phyloP scores from a whole-genome alignment of 495 filamentous ascomycete species.

The Aspergillus leporis region DNA sequence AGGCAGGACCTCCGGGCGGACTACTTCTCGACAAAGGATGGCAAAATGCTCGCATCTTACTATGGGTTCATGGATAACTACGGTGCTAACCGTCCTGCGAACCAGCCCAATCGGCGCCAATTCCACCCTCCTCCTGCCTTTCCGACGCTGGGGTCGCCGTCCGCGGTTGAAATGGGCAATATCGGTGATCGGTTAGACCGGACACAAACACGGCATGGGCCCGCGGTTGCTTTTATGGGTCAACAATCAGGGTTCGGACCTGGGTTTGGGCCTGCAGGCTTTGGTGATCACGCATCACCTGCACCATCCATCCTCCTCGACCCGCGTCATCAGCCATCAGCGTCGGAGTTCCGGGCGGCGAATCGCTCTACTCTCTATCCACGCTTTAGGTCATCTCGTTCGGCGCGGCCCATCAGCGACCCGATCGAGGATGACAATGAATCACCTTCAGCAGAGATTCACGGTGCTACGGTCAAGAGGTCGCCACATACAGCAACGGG shows the following conservation, averaged over 20 bases:
- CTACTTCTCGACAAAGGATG: slow-evolving; percentile 92
- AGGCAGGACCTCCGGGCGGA: slow-evolving; percentile 74
- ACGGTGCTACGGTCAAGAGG: slow-evolving; percentile 24
- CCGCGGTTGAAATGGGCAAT: slow-evolving; percentile 47
- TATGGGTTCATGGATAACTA: slow-evolving; percentile 93
- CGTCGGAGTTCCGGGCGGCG: slow-evolving; percentile 48
- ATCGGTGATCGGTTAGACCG: slow-evolving; percentile 51
- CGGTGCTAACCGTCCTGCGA: slow-evolving; percentile 59
- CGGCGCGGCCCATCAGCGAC: slow-evolving; percentile 32
- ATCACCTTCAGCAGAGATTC: slow-evolving; percentile 25
- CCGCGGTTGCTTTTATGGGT: slow-evolving; percentile 26
- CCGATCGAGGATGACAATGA: slow-evolving; percentile 50
- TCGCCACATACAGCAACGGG: slow-evolving; percentile 28
- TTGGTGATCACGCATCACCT: slow-evolving; percentile 38
- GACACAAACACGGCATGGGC: slow-evolving; percentile 34
- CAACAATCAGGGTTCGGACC: slow-evolving; percentile 21
- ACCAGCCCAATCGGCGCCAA: slow-evolving; percentile 45
- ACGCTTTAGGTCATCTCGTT: slow-evolving; percentile 48
- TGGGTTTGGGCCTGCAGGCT: slow-evolving; percentile 28
- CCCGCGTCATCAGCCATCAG: slow-evolving; percentile 79
- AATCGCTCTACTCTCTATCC: slow-evolving; percentile 49
- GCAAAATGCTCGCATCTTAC: slow-evolving; percentile 95
- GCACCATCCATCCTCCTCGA: slow-evolving; percentile 74
- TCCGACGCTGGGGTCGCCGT: slow-evolving; percentile 67
- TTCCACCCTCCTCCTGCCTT: slow-evolving; percentile 82